Base-by-base conservation (phyloP, 139 green algal genomes). In the Picochlorum sp. region DNA sequence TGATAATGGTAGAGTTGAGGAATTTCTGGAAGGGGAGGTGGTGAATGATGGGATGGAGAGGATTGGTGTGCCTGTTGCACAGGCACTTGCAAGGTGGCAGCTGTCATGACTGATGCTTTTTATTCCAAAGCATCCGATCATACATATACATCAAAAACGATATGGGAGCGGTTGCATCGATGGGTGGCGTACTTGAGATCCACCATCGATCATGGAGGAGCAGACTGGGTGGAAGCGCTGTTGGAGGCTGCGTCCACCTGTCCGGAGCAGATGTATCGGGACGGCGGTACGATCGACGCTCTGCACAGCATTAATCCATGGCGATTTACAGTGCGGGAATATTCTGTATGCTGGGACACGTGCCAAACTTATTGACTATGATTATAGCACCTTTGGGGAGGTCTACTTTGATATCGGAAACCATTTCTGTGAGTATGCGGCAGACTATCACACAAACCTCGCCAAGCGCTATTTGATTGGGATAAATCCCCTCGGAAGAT, bases 311-410 rank as follows among this genome's bases (percentile, higher is more conserved):
- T 75, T 83, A 51, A 79, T 74, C 70, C 83, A 90, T 72, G 88
- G 86, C 62, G 83, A 90, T 64, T 64, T 88, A 24, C 83, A 88
- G 68, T 88, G 81, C 38, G 83, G 80, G 52, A 90, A 90, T 76
- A 83, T 89, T 61, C 76, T 90, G 59, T 45, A 78, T 47, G 49
- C 13, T 16, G 18, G n/a, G 21, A 14, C 56, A 41, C 21, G 16
- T 18, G 65, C 37, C 24, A 18, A 51, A 20, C 67, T 91, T 4
- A 91, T 91, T 23, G 84, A 91, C 30, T 91, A 89, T 60, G 84
- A 90, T 63, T 60, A 66, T 45, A 65, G 26, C 70, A 79, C 21
- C 61, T 69, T 54, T 34, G 15, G 15, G 6, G 30, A 70, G 3
- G 69, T 82, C 0, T 81, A 73, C 0, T 86, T 81, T 66, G 84